Evolutionary conservation across 2,329 filamentous ascomycete genomes (phyloP).

Genomic region (Epichloe glyceriae): DNA sequence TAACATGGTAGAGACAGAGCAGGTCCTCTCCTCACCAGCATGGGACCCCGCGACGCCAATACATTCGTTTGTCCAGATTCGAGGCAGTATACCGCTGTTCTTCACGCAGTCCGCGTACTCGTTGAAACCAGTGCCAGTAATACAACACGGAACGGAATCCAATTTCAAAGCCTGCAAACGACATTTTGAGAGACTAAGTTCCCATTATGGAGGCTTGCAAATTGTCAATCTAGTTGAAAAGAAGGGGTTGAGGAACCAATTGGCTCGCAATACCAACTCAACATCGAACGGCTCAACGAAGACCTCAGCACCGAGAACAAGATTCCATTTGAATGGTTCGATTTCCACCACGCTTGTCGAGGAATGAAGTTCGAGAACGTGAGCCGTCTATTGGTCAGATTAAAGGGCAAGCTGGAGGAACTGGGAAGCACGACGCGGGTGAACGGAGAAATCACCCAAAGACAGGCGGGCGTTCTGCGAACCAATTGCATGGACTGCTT

Average conservation of each 20-base stretch:
- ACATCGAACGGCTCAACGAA: constrained; percentile 54
- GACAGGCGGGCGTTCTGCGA: constrained; percentile 66
- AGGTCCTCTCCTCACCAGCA: constrained; percentile 63
- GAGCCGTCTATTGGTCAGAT: constrained; percentile 56
- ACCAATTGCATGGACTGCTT: constrained; percentile 99
- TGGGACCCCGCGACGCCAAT: constrained; percentile 51
- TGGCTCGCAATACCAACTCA: constrained; percentile 63
- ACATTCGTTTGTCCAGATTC: constrained; percentile 75
- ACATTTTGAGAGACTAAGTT: constrained; percentile 61
- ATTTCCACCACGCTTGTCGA: constrained; percentile 83
- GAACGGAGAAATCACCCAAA: constrained; percentile 27
- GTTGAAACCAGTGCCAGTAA: constrained; percentile 71
- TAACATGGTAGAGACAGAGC: constrained; percentile 90
- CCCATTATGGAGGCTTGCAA: constrained; percentile 64
- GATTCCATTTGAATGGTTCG: constrained; percentile 81
- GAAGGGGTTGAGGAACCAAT: constrained; percentile 70
- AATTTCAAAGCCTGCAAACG: constrained; percentile 68
- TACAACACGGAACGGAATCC: constrained; percentile 67
- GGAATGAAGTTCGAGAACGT: constrained; percentile 99
- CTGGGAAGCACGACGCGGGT: constrained; percentile 57
- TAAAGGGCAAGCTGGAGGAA: constrained; percentile 54
- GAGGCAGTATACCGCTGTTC: constrained; percentile 87
- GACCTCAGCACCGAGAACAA: constrained; percentile 31
- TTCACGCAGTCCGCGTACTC: constrained; percentile 93
- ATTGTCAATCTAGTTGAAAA: constrained; percentile 81